phyloP scores from a whole-genome alignment of 1,284 basidiomycete species.

The Rhizoctonia solani region DNA sequence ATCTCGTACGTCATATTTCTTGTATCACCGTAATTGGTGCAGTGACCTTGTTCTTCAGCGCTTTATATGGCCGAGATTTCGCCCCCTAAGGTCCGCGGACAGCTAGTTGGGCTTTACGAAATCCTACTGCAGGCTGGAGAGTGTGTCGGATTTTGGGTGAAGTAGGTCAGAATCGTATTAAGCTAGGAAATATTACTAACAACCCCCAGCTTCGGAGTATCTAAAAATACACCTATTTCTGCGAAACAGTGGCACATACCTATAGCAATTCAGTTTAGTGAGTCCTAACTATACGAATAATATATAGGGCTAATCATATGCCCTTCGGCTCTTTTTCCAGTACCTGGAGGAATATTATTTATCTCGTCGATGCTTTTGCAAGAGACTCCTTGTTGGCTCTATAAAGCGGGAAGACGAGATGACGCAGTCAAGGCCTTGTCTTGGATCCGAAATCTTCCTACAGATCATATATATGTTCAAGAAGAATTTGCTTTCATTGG shows the following conservation, averaged over 20 bases:
- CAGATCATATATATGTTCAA: conserved; percentile 39
- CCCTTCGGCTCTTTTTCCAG: too few relatives aligned
- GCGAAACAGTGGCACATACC: conserved; percentile 45
- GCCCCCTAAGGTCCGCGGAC: conserved; percentile 43
- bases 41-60: conserved; percentile 31
- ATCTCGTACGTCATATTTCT: conserved; percentile 37
- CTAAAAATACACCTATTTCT: background rate
- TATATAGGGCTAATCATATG: background rate
- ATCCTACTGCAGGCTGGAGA: conserved; percentile 43
- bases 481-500: conserved; percentile 7
- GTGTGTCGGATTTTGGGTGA: conserved; percentile 42
- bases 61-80: conserved; percentile 47
- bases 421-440: conserved; percentile 40
- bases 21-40: background rate
- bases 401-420: conserved; percentile 40
- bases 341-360: conserved; percentile 43
- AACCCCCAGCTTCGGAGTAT: conserved; percentile 24
- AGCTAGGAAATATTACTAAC: conserved; percentile 37
- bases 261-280: conserved; percentile 43
- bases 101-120: conserved; percentile 44
- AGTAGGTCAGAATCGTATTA: conserved; percentile 37
- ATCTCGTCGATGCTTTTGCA: conserved; percentile 41
- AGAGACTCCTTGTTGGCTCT: conserved; percentile 45
- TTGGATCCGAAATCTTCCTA: conserved; percentile 42
- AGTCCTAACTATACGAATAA: background rate